Evolutionary conservation across 1,139 yeast genomes (phyloP).

Genomic region (Debaryomyces psychrophilus): DNA sequence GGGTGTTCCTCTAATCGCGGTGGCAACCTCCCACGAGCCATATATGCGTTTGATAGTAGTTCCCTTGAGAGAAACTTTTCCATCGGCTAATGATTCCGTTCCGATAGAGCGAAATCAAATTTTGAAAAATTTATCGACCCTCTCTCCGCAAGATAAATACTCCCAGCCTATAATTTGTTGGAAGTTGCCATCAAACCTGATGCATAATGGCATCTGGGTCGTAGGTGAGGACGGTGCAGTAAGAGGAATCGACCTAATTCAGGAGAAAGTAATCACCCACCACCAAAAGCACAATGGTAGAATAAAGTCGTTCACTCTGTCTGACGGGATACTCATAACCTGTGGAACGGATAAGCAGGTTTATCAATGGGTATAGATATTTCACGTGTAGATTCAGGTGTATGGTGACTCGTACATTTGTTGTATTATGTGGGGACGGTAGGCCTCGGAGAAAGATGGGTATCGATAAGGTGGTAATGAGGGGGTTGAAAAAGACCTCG

Average conservation of each 20-base stretch:
- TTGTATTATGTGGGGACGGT: slow-evolving; percentile 5
- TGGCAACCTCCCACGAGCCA: slow-evolving; percentile 78
- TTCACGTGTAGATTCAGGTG: not conserved
- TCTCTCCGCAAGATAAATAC: slow-evolving; percentile 72
- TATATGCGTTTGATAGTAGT: slow-evolving; percentile 66
- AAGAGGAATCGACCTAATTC: slow-evolving; percentile 55
- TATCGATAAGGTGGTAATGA: slow-evolving; percentile 3
- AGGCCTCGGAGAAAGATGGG: slow-evolving; percentile 8
- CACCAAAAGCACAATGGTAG: slow-evolving; percentile 43
- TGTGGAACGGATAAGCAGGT: slow-evolving; percentile 51
- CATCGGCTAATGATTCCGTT: slow-evolving; percentile 12
- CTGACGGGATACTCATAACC: slow-evolving; percentile 42
- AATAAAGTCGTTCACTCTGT: slow-evolving; percentile 51
- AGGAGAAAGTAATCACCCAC: slow-evolving; percentile 29
- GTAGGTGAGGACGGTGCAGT: slow-evolving; percentile 71
- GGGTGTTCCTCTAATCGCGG: slow-evolving; percentile 41
- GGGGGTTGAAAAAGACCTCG: slow-evolving; percentile 8
- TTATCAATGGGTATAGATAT: slow-evolving; percentile 17
- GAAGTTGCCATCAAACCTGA: slow-evolving; percentile 28
- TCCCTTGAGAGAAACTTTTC: slow-evolving; percentile 35
- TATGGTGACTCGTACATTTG: too few relatives aligned
- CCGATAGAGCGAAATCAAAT: slow-evolving; percentile 46
- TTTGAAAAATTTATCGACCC: slow-evolving; percentile 58
- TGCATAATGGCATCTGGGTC: slow-evolving; percentile 61
- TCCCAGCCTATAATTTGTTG: slow-evolving; percentile 56